Base-by-base conservation (phyloP, 768 basidiomycete species). In the Tylopilus vinaceipallidus region DNA sequence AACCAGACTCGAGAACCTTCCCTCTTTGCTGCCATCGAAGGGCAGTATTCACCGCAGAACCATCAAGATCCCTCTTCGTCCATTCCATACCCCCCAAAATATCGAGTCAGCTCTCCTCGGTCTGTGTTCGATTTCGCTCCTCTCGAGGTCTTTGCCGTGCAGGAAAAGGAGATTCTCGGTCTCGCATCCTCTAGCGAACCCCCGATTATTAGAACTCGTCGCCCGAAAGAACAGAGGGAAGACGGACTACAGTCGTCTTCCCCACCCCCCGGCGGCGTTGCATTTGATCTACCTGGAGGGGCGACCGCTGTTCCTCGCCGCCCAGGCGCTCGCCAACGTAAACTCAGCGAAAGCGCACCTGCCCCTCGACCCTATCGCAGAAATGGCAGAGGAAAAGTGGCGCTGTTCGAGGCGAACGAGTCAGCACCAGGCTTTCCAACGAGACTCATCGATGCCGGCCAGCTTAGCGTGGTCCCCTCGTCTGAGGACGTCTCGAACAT, bases 341-440 rank as follows among this genome's bases (percentile, higher is more conserved):
- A 94, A 61, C 76, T 95, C 48, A 93, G 89, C 56, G 86, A 92
- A 63, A 90, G 86, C 56, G 86, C 83, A 42, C 79, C 86, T 0
- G 68, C 78, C 41, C 88, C 88, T 5, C 79, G 87, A 30, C 67
- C 76, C 4, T 74, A 75, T 45, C 76, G 81, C 40, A 83, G 76
- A 60, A 79, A 75, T 20, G 75, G 79, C 30, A 79, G 82, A 38
- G 91, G 89, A 17, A 98, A 98, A 69, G 79, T 98, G 66, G 95
- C 94, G 0, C 71, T 95, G 3, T 98, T 98, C 63, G 97, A 71
- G 20, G 65, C 70, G 1, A 76, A 75, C 20, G 80, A 80, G 24
- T 70, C 74, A 1, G 75, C 74, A 1, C 74, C 78, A 1, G 71
- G 77, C 14, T 73, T 84, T 52, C 72, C 76, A 12, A 61, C 67